Base-by-base conservation (phyloP, 2,329 filamentous ascomycete species). In the Tolypocladium tropicale region DNA sequence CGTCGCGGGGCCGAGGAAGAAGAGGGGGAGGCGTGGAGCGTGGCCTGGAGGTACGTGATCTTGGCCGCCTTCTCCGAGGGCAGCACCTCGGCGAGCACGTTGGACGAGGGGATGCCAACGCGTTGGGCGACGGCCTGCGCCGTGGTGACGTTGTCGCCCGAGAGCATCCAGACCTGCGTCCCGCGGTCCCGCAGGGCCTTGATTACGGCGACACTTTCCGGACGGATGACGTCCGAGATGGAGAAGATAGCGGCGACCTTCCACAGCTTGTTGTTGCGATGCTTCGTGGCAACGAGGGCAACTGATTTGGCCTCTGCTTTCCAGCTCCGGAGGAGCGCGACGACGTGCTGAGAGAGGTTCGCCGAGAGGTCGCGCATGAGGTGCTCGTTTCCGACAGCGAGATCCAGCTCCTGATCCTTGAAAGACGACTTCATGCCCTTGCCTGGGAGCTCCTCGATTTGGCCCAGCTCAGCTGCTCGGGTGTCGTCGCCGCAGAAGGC, bases 111-210 rank as follows among this genome's bases (percentile, higher is more conserved):
- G 60, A 96, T 96, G 25, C 89, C 89, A 21, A 96, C 78, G 64
- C 83, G 82, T 2, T 78, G 73, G 1, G 88, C 92, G 3, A 96
- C 89, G 0, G 90, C 90, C 23, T 80, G 77, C 2, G 92, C 92
- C 0, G 92, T 96, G n/a, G 77, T 84, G n/a, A 77, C 74, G 66
- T 96, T 96, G 74, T 96, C 92, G 33, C 92, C 92, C 0, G 90
- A 95, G 39, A 96, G 84, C 90, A 96, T 95, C 84, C 87, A 96
- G 4, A 95, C 88, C 34, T 85, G 81, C 51, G 88, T 85, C 23
- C 86, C 84, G 18, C 81, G 80, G 5, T 78, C 70, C 48, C 82
- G 79, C 0, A 96, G 81, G 1, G 84, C 77, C 7, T 73, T 70
- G 57, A 95, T 80, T 21, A 93, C 83, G 9, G 74, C 65, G 1